phyloP scores from a whole-genome alignment of 78 protist genomes.

The Speleostelium caveatum region DNA sequence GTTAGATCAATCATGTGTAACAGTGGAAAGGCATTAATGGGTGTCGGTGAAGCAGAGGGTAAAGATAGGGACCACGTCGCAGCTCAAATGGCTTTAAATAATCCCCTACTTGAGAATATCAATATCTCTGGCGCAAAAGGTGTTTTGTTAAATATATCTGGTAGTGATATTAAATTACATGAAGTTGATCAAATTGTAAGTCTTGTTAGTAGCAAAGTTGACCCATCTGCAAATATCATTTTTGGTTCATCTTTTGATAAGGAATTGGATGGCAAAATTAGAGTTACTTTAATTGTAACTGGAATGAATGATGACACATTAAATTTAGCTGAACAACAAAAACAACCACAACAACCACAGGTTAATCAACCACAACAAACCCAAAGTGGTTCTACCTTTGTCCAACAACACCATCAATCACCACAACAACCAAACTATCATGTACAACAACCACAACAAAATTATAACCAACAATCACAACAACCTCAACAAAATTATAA shows the following conservation, averaged over 20 bases:
- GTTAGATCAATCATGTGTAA: constrained; percentile 86
- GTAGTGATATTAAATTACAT: constrained; percentile 58
- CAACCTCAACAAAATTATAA: constrained; percentile 3
- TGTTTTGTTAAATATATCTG: constrained; percentile 75
- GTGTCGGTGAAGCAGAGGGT: constrained; percentile 85
- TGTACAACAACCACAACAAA: neutral
- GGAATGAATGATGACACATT: constrained; percentile 41
- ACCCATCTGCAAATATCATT: constrained; percentile 82
- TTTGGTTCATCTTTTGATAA: constrained; percentile 78
- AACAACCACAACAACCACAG: neutral
- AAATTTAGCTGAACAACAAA: neutral
- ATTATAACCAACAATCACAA: neutral
- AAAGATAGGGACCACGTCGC: constrained; percentile 67
- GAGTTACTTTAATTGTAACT: constrained; percentile 83
- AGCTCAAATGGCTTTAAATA: constrained; percentile 74
- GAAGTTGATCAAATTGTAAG: constrained; percentile 81
- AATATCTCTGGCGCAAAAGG: constrained; percentile 82
- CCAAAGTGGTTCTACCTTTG: neutral
- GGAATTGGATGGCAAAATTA: constrained; percentile 54
- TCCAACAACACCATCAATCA: neutral
- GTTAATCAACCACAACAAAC: constrained; percentile 10
- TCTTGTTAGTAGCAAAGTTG: constrained; percentile 60
- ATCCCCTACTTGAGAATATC: constrained; percentile 82
- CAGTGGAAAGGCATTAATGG: constrained; percentile 87
- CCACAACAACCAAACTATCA: constrained; percentile 18